A percentile compares a stretch with the other conserved stretches of the same genome.
phyloP scores from a whole-genome alignment of 169 alveolate species.

The Eimeria sp. region DNA sequence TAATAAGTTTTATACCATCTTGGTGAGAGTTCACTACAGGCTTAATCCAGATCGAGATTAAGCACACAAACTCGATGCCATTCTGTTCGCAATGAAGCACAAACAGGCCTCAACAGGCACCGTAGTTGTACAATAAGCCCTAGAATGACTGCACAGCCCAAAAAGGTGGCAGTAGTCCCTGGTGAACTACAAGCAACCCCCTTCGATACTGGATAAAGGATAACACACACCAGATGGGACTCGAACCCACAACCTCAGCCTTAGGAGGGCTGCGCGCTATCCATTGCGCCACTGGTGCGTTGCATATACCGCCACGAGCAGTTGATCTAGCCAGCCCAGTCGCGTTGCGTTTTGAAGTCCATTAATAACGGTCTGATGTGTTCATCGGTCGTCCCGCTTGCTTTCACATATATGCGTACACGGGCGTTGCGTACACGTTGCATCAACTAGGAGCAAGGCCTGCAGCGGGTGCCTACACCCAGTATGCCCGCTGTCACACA shows the following conservation, averaged over 20 bases:
- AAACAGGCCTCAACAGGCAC: not conserved
- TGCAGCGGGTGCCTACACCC: no score
- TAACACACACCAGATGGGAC: constrained; percentile 93
- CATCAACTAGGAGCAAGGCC: no score
- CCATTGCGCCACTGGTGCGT: constrained; percentile 96
- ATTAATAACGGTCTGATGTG: no score
- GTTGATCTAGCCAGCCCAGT: not conserved
- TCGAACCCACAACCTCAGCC: constrained; percentile 98
- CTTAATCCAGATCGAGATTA: no score
- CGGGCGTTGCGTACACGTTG: no score
- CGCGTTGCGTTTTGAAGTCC: no score
- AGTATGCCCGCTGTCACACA: no score
- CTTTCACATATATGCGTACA: no score
- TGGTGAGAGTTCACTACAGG: no score
- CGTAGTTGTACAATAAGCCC: not conserved
- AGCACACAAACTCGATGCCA: no score
- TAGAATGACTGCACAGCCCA: not conserved
- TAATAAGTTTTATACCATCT: no score
- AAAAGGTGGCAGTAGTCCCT: not conserved
- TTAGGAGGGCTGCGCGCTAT: constrained; percentile 98
- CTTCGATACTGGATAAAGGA: not conserved
- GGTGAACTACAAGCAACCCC: not conserved
- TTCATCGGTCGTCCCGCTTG: no score
- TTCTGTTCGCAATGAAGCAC: not conserved
- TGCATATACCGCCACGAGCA: not conserved